Conservation (phyloP, 805 yeast genomes). For the Hyphopichia homilentoma region DNA sequence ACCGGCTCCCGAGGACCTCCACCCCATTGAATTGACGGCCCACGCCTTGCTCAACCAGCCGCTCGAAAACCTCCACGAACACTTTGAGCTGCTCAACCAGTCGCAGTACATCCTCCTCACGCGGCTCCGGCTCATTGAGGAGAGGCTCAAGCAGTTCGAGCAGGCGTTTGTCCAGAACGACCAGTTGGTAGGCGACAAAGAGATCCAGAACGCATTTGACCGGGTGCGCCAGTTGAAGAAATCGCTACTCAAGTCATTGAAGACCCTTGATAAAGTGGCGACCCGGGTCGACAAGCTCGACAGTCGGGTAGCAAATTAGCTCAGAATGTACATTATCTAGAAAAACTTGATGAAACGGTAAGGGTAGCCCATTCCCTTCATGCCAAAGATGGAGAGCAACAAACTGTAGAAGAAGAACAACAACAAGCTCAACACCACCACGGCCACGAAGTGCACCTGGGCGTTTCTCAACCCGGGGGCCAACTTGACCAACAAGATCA, state of each 20-base stretch:
- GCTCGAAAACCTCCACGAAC: slow-evolving; percentile 47
- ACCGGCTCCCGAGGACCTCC: no score
- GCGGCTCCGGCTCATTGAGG: slow-evolving; percentile 42
- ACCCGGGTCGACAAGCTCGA: slow-evolving; percentile 27
- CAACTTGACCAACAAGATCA: slow-evolving; percentile 56
- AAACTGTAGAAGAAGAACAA: slow-evolving; percentile 60
- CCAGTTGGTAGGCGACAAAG: slow-evolving; percentile 14
- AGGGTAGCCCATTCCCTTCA: slow-evolving; percentile 78
- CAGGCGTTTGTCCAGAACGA: slow-evolving; percentile 13
- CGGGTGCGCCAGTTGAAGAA: slow-evolving; percentile 27
- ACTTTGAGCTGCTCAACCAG: slow-evolving; percentile 50
- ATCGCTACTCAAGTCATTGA: slow-evolving; percentile 22
- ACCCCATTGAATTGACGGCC: slow-evolving; percentile 58
- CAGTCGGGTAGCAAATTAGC: no score
- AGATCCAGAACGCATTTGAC: slow-evolving; percentile 14
- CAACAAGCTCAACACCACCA: slow-evolving; percentile 38
- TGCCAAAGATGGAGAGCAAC: slow-evolving; percentile 59
- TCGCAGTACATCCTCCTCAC: slow-evolving; percentile 53
- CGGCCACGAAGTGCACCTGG: slow-evolving; percentile 47
- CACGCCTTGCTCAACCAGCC: slow-evolving; percentile 54
- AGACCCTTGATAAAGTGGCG: slow-evolving; percentile 35
- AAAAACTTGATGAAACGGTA: slow-evolving; percentile 40
- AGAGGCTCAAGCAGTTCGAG: slow-evolving; percentile 24
- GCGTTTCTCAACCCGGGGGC: slow-evolving; percentile 47
- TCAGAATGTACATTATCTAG: slow-evolving; percentile 3